phyloP scores from a whole-genome alignment of 805 yeast species.

The Yamadazyma takamatsuzukensis region DNA sequence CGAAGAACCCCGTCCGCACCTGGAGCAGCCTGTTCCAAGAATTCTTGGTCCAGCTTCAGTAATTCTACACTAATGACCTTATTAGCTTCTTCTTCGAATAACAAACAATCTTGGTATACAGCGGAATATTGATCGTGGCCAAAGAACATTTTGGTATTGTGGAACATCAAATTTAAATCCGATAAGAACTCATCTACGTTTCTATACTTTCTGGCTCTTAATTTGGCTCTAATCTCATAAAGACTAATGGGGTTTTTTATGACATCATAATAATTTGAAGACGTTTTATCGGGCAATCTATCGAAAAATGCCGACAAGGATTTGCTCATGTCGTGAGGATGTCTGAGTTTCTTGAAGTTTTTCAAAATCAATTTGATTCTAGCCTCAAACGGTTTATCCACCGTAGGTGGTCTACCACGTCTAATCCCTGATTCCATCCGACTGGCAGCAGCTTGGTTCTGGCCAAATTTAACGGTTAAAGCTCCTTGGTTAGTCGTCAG shows the following conservation, averaged over 20 bases:
- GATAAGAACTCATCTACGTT: slow-evolving; percentile 71
- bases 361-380: slow-evolving; percentile 85
- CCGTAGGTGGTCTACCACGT: slow-evolving; percentile 88
- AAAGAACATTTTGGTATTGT: slow-evolving; percentile 63
- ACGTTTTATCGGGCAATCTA: slow-evolving; percentile 68
- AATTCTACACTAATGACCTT: slow-evolving; percentile 63
- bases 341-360: slow-evolving; percentile 69
- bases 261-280: slow-evolving; percentile 51
- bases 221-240: slow-evolving; percentile 73
- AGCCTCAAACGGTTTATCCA: slow-evolving; percentile 88
- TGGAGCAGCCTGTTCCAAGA: slow-evolving; percentile 39
- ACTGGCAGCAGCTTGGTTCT: slow-evolving; percentile 1
- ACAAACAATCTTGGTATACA: slow-evolving; percentile 57
- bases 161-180: slow-evolving; percentile 73
- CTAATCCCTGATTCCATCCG: slow-evolving; percentile 51
- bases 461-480: too few relatives aligned
- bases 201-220: slow-evolving; percentile 79
- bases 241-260: slow-evolving; percentile 61
- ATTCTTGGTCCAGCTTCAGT: slow-evolving; percentile 78
- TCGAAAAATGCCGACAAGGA: slow-evolving; percentile 68
- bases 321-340: slow-evolving; percentile 42
- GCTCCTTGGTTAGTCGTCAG: too few relatives aligned
- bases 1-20: slow-evolving; percentile 53
- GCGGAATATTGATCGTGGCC: slow-evolving; percentile 52
- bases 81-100: slow-evolving; percentile 60